A percentile compares a stretch with the other conserved stretches of the same genome.
These are phyloP conservation scores for Dioscorea alata DNA, from an alignment of 106 monocot genomes.

Conservation along the genomic window DNA sequence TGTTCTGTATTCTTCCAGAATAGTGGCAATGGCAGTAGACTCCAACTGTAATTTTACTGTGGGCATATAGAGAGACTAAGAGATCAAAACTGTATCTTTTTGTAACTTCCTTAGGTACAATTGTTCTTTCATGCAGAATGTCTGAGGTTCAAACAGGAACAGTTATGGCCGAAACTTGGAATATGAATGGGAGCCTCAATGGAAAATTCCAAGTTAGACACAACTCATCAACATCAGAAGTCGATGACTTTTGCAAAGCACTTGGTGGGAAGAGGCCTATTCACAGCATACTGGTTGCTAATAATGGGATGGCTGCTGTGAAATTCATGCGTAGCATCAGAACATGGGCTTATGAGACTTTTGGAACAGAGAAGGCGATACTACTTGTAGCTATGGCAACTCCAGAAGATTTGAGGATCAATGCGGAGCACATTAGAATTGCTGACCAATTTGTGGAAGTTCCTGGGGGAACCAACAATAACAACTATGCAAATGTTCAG, in stretches of 20 bases:
- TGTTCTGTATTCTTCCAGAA: too few relatives aligned
- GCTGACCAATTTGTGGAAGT: conserved; percentile 99
- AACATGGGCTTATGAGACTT: conserved; percentile 90
- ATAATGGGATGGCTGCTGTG: conserved; percentile 99
- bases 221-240: conserved; percentile 47
- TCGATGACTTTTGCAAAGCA: conserved; percentile 77
- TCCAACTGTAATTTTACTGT: too few relatives aligned
- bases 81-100: too few relatives aligned
- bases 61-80: too few relatives aligned
- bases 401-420: conserved; percentile 94
- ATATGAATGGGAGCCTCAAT: conserved; percentile 33
- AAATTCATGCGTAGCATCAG: conserved; percentile 94
- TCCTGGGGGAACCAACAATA: conserved; percentile 97
- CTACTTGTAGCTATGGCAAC: conserved; percentile 94
- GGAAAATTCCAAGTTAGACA: conserved; percentile 31
- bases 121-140: neutral
- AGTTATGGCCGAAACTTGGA: conserved; percentile 48
- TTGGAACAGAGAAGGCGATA: conserved; percentile 95
- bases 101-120: too few relatives aligned
- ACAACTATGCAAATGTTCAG: conserved; percentile 99
- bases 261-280: conserved; percentile 87
- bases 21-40: too few relatives aligned
- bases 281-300: conserved; percentile 93
- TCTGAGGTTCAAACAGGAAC: neutral
- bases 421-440: conserved; percentile 97